Percentiles rank a stretch among this genome's conserved stretches.
Conservation (phyloP, 176 grass and related monocot genomes). For the Ampelocalamus luodianensis region DNA sequence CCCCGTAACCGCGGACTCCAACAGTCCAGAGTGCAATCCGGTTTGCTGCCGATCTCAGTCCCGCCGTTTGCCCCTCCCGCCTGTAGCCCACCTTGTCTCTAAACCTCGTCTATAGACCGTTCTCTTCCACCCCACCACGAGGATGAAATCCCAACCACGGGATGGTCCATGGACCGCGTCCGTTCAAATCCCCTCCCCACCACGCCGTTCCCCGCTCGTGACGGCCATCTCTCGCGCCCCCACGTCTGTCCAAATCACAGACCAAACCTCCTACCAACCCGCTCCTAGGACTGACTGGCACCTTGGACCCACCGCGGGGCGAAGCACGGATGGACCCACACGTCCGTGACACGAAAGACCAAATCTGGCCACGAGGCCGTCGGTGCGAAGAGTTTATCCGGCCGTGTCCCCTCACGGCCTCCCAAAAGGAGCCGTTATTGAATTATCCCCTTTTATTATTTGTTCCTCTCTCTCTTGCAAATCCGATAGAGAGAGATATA, state of each 20-base stretch:
- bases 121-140: rapidly evolving
- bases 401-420: constrained; percentile 5
- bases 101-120: neutral
- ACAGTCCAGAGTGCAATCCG: constrained; percentile 32
- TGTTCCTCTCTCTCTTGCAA: no score
- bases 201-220: constrained; percentile 23
- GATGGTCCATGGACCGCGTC: neutral
- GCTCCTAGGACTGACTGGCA: rapidly evolving
- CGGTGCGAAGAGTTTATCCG: neutral
- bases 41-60: constrained; percentile 33
- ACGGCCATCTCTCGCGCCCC: neutral
- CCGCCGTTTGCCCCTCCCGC: neutral
- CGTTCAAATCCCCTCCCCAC: rapidly evolving
- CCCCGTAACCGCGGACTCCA: constrained; percentile 38
- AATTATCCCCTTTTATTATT: neutral
- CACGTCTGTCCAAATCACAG: neutral
- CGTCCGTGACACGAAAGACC: rapidly evolving
- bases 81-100: rapidly evolving
- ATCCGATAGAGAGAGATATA: neutral
- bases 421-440: constrained; percentile 17
- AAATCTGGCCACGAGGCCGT: rapidly evolving
- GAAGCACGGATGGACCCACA: neutral
- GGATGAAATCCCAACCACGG: rapidly evolving
- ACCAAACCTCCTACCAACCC: rapidly evolving
- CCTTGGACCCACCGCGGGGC: rapidly evolving